Conservation (phyloP, 441 rosid species). For the Gossypium trilobum region DNA sequence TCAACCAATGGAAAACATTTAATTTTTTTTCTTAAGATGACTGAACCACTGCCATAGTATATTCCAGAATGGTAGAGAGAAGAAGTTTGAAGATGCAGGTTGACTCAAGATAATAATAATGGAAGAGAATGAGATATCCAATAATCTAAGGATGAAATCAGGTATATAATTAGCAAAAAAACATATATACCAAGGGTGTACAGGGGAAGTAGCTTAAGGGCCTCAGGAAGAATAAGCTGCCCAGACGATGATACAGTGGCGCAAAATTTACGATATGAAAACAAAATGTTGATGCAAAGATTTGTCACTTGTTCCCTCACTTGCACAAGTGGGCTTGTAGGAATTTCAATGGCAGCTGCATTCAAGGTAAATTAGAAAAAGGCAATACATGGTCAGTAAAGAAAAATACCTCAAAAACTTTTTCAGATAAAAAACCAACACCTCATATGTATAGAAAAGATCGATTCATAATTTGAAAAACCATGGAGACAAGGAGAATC, state of each 20-base stretch:
- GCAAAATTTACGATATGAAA: slow-evolving; percentile 85
- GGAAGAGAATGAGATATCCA: background rate
- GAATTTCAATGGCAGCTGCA: slow-evolving; percentile 75
- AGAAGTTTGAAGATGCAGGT: background rate
- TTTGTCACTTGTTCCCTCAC: slow-evolving; percentile 76
- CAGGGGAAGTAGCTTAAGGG: slow-evolving; percentile 89
- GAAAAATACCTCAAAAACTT: background rate
- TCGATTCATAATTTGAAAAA: background rate
- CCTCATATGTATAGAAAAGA: background rate
- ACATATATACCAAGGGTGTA: slow-evolving; percentile 64
- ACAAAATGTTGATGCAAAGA: slow-evolving; percentile 61
- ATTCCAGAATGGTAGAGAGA: background rate
- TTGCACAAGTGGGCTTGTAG: slow-evolving; percentile 49
- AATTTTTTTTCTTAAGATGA: background rate
- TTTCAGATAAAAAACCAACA: background rate
- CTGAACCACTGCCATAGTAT: background rate
- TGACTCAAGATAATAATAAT: background rate
- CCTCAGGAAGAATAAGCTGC: slow-evolving; percentile 96
- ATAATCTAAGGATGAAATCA: background rate
- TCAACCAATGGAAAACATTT: background rate
- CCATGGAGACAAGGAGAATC: background rate
- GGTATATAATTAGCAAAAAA: background rate
- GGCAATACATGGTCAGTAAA: background rate
- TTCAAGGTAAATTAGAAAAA: slow-evolving; percentile 13
- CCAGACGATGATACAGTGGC: slow-evolving; percentile 93